Evolutionary conservation across 2,329 filamentous ascomycete species (phyloP).

Genomic region (Cercospora beticola): DNA sequence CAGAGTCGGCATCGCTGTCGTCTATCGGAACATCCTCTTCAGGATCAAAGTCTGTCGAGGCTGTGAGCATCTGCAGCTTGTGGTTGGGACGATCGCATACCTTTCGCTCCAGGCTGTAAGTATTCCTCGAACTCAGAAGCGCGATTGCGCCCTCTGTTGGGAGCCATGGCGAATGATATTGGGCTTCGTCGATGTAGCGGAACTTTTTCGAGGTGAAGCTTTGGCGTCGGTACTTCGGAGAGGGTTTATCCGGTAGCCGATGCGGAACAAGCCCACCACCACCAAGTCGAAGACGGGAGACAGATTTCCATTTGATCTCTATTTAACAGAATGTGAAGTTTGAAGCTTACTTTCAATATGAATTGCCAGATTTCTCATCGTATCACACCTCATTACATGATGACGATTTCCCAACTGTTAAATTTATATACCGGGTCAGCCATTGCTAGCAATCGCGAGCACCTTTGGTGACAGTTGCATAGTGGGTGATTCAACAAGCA

Average conservation of each 20-base stretch:
- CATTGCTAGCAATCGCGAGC: no score
- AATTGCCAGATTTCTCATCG: no score
- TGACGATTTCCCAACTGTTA: no score
- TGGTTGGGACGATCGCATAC: slow-evolving; percentile 23
- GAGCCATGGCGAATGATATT: slow-evolving; percentile 27
- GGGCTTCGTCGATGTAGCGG: background rate
- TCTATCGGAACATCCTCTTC: slow-evolving; percentile 53
- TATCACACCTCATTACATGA: no score
- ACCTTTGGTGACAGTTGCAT: no score
- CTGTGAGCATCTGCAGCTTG: slow-evolving; percentile 3
- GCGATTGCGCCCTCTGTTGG: slow-evolving; percentile 31
- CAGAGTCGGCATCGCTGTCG: slow-evolving; percentile 57
- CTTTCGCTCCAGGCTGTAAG: slow-evolving; percentile 31
- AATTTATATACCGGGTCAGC: no score
- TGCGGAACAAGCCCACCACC: no score
- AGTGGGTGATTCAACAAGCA: no score
- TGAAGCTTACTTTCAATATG: no score
- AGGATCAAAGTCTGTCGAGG: slow-evolving; percentile 71
- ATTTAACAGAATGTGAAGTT: no score
- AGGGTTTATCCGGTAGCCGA: background rate
- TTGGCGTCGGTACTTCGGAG: background rate
- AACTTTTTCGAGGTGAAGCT: slow-evolving; percentile 1
- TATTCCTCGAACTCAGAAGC: slow-evolving; percentile 34
- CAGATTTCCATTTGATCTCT: no score
- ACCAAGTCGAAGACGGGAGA: no score